Percentiles rank a stretch among this genome's conserved stretches.
phyloP scores from a whole-genome alignment of 1,284 basidiomycete species.

The Uromyces viciae-fabae region DNA sequence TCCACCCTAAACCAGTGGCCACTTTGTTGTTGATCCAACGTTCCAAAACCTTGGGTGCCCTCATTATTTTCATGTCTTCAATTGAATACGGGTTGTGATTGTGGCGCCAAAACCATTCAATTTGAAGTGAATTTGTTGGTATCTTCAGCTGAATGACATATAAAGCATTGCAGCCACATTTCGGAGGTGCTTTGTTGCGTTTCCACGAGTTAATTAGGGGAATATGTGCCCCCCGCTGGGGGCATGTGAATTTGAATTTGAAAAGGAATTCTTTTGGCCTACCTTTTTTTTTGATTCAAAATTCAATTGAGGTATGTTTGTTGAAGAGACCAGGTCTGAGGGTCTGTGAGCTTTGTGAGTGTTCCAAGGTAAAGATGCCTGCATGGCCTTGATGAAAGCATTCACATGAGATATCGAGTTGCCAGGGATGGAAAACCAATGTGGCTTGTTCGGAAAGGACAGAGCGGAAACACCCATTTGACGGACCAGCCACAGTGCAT shows the following conservation, averaged over 20 bases:
- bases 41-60: not conserved
- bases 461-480: not conserved
- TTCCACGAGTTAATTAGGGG: not conserved
- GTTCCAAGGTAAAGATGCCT: not conserved
- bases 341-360: not conserved
- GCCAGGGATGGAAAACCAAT: not conserved
- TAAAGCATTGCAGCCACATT: not conserved
- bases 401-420: not conserved
- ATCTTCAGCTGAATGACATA: not conserved
- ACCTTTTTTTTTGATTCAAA: not conserved
- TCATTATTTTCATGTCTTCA: not conserved
- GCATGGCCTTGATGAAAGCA: not conserved
- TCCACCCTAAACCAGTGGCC: not conserved
- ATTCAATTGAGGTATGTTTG: too few species aligned
- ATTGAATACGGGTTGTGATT: not conserved
- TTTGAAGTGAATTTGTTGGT: not conserved
- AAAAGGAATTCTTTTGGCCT: not conserved
- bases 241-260: not conserved
- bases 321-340: not conserved
- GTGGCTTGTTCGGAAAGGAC: not conserved
- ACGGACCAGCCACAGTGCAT: not conserved
- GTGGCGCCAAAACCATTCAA: not conserved
- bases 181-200: not conserved
- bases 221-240: too few species aligned
- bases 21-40: not conserved